Base-by-base conservation (phyloP, 768 basidiomycete species). In the Trametopsis cervina region DNA sequence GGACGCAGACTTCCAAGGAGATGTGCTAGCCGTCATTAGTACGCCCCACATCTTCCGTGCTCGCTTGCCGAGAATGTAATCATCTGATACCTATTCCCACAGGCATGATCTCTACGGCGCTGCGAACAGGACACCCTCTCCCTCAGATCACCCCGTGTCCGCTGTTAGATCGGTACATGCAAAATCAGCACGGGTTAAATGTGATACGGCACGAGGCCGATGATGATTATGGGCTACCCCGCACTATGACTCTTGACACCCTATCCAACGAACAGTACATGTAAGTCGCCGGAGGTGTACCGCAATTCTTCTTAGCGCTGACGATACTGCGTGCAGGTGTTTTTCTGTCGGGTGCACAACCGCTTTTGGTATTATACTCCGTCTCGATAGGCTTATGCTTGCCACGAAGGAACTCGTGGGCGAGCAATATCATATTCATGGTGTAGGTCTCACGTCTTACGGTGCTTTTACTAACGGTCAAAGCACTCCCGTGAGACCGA, bases 141-240 rank as follows among this genome's bases (percentile, higher is more conserved):
- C 90, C 90, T 0, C 90, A 93, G 58, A 86, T 93, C 46, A 92
- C 89, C 2, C 89, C 91, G 0, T 85, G 83, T 56, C 89, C 80
- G 2, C 66, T 76, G 7, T 59, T 76, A 3, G 64, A 73, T 44
- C 69, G 75, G 1, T 77, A 74, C 48, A 62, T 72, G 61, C n/a
- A 66, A 53, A 56, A 65, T 47, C 70, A 70, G 42, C 75, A 84
- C 46, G 82, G 84, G 3, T 58, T 85, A 46, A 76, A 85, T 47
- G 73, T 89, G 17, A 76, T 88, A 12, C 75, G 82, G 25, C 75
- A 81, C 51, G 83, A 85, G 33, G 74, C 77, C 0, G 86, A 88
- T 54, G 83, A 85, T 37, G 81, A 85, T 54, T 84, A 80, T 58
- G 86, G 85, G 1, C 68, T 91, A 0, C 88, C 89, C 0, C 67